Conservation (phyloP, 2,329 filamentous ascomycete genomes). For the Hymenoscyphus occultus region DNA sequence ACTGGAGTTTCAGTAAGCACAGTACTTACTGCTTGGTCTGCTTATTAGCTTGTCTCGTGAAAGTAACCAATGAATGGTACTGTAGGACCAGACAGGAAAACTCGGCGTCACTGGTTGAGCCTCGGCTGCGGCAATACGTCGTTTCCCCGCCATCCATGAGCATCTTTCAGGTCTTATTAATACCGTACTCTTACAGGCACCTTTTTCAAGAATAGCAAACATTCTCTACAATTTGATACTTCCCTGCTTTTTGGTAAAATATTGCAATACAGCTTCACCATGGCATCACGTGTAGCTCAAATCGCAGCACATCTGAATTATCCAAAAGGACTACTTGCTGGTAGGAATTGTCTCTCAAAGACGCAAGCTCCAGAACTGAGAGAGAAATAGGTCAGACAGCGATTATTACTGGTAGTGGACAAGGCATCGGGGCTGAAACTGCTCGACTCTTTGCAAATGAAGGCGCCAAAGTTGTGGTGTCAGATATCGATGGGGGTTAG, state of each 20-base stretch:
- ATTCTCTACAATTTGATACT: neutral
- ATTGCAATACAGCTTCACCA: slow-evolving; percentile 9
- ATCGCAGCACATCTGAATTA: slow-evolving; percentile 78
- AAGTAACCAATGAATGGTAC: neutral
- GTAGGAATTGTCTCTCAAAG: no score
- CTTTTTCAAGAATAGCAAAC: neutral
- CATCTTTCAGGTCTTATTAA: neutral
- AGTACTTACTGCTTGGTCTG: no score
- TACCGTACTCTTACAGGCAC: neutral
- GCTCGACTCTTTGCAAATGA: slow-evolving; percentile 83
- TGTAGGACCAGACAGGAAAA: neutral
- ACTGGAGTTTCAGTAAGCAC: neutral
- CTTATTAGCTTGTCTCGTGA: neutral
- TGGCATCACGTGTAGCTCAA: slow-evolving; percentile 59
- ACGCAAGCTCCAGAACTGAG: no score
- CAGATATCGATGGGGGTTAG: slow-evolving; percentile 75
- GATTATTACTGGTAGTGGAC: slow-evolving; percentile 82
- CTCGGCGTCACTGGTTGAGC: neutral
- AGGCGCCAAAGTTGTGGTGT: slow-evolving; percentile 78
- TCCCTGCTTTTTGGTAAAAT: neutral
- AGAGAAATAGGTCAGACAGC: slow-evolving; percentile 62
- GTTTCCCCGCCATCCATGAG: neutral
- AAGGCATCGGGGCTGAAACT: slow-evolving; percentile 84
- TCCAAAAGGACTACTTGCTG: slow-evolving; percentile 70
- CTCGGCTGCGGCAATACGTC: neutral